Base-by-base conservation (phyloP, 2,329 filamentous ascomycete genomes). In the Fusarium pilosicola region DNA sequence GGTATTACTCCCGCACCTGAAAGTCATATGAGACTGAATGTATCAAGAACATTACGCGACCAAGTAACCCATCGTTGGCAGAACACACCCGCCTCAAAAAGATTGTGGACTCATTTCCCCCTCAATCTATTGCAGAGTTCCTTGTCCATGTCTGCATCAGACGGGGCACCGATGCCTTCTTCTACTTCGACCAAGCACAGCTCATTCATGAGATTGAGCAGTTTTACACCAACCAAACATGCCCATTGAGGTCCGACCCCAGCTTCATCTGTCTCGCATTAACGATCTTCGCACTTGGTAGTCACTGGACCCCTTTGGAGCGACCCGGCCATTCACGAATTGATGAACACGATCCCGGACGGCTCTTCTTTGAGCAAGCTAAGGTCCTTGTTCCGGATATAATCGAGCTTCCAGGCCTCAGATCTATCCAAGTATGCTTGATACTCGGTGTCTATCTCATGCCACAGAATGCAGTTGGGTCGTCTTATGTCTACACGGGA, bases 141-240 rank as follows among this genome's bases (percentile, higher is more conserved):
- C 60, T 62, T 7, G 22, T 62, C 3, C 26, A 45, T 4, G 52
- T 62, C 7, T 62, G 60, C 7, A 59, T 62, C 5, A 24, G 54
- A 24, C 26, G 55, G 0, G 60, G 60, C 4, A 30, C 41, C 2
- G 60, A 62, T 14, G 54, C n/a, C 11, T 62, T 62, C 22, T 62
- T 62, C 34, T 62, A 59, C 14, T 62, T 62, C 22, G 60, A 62
- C 20, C 60, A 62, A 20, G 10, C 32, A 10, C 52, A 62, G 7
- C 2, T 59, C 0, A 39, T 26, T 4, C 28, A 30, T 2, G 60
- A 62, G 4, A 36, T 62, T 6, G 41, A 59, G 6, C 52, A 46
- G 10, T 59, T 62, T 2, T 62, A 62, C 22, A 17, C 34, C 11
- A 45, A 26, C 11, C 22, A n/a, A 13, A 18, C 41, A 10, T 46